Base-by-base conservation (phyloP, 306 rosid species). In the Cicer judaicum region DNA sequence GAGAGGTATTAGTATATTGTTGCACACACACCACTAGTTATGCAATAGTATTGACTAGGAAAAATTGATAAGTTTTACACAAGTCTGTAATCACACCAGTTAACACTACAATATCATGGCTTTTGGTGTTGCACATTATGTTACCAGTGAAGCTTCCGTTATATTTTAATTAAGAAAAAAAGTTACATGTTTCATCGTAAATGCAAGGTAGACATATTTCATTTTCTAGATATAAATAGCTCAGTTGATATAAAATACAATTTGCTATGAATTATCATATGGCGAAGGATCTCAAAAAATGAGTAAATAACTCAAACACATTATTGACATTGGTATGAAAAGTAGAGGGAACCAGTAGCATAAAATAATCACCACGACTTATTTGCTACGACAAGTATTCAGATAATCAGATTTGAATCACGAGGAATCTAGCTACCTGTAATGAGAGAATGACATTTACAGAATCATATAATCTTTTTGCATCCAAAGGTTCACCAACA, bases 381-480 rank as follows among this genome's bases (percentile, higher is more conserved):
- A 73, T 14, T 82, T 57, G 19, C 75, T 72, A 40, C 15, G 54
- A 70, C 54, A 64, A 57, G 42, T 54, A 15, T 68, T 67, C n/a
- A 38, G 42, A 43, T 71, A 71, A 69, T 64, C 8, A 13, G 52
- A 49, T 42, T 68, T 42, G 47, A 62, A 60, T 40, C 14, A 59
- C 48, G 79, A 79, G 46, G 73, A 67, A 65, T 56, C 74, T 61
- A 77, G 53, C 64, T 81, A 91, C 97, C 98, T 93, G 98, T 72
- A 93, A 80, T 5, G 97, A 93, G 76, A 93, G 89, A 68, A 88
- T 47, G 84, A 93, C 93, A 74, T 91, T 93, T 61, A 93, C 93
- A 62, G 98, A 88, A 24, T 93, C 90, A 54, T 78, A 88, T 3
- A 89, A 68, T 69, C 68, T 82, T 78, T 89, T 72, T 34, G 69